phyloP scores from a whole-genome alignment of 768 basidiomycete species.

The Imleria badia region DNA sequence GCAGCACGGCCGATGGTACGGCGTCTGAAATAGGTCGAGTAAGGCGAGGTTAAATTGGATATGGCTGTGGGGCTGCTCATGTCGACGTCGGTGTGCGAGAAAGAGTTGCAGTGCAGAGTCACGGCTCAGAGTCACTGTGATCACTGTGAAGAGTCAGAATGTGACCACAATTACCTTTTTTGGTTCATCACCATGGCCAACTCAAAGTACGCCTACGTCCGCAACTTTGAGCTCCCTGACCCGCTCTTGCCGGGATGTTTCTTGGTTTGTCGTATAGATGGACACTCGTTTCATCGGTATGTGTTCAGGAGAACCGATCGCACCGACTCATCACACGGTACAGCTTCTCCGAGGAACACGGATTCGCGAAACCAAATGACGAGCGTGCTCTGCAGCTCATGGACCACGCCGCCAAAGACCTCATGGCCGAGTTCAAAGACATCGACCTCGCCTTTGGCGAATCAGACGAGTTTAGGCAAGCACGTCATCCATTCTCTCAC shows the following conservation, averaged over 20 bases:
- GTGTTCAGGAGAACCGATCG: conserved; percentile 9
- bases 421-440: conserved; percentile 84
- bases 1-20: conserved; percentile 78
- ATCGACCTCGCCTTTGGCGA: conserved; percentile 90
- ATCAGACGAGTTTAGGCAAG: conserved; percentile 94
- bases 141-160: conserved; percentile 20
- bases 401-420: conserved; percentile 81
- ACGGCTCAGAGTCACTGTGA: neutral
- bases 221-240: conserved; percentile 87
- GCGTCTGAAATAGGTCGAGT: conserved; percentile 48
- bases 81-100: neutral
- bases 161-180: conserved; percentile 19
- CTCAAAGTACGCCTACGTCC: conserved; percentile 90
- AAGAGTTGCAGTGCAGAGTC: neutral
- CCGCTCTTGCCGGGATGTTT: conserved; percentile 79
- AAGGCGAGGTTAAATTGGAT: conserved; percentile 23
- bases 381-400: conserved; percentile 81
- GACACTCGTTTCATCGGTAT: conserved; percentile 91
- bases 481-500: neutral
- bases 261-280: conserved; percentile 86
- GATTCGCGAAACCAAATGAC: conserved; percentile 91
- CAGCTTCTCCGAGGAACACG: conserved; percentile 84
- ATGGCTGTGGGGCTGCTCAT: conserved; percentile 28
- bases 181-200: conserved; percentile 67
- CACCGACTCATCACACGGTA: neutral